phyloP scores from a whole-genome alignment of 306 rosid species.

The Glycine latifolia region DNA sequence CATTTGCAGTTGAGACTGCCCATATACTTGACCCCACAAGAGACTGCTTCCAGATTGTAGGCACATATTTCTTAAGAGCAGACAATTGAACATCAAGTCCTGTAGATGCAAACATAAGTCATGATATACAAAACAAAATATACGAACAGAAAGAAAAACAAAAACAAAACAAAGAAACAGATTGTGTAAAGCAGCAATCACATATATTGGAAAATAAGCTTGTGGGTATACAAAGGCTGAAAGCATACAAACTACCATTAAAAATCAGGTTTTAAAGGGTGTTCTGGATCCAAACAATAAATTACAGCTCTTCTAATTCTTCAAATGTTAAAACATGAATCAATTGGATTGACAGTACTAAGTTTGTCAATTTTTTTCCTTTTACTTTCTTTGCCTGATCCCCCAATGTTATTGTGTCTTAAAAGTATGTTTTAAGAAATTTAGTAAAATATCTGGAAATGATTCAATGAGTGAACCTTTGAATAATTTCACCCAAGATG shows the following conservation, averaged over 20 bases:
- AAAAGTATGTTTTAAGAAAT: conserved; percentile 13
- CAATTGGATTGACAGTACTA: conserved; percentile 12
- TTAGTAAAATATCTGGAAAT: conserved; percentile 21
- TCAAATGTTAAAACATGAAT: conserved; percentile 6
- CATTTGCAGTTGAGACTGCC: conserved; percentile 71
- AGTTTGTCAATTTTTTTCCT: neutral
- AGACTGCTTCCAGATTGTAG: conserved; percentile 77
- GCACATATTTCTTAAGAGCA: conserved; percentile 73
- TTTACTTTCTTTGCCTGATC: conserved; percentile 3
- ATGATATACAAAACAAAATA: conserved; percentile 24
- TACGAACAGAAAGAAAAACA: neutral
- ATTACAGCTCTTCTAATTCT: conserved; percentile 17
- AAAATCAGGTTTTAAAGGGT: neutral
- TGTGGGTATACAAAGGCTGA: neutral
- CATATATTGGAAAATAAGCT: neutral
- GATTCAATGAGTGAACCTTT: conserved; percentile 1
- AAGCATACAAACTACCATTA: conserved; percentile 15
- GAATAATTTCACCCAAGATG: conserved; percentile 32
- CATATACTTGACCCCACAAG: conserved; percentile 78
- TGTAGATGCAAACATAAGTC: conserved; percentile 46
- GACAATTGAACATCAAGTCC: conserved; percentile 79
- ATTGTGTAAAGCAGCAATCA: no score
- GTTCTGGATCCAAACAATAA: conserved; percentile 8
- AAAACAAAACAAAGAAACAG: neutral
- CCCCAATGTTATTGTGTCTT: conserved; percentile 5